Evolutionary conservation across 331 rosid genomes (phyloP).

Genomic region (Pyracantha coccinea): DNA sequence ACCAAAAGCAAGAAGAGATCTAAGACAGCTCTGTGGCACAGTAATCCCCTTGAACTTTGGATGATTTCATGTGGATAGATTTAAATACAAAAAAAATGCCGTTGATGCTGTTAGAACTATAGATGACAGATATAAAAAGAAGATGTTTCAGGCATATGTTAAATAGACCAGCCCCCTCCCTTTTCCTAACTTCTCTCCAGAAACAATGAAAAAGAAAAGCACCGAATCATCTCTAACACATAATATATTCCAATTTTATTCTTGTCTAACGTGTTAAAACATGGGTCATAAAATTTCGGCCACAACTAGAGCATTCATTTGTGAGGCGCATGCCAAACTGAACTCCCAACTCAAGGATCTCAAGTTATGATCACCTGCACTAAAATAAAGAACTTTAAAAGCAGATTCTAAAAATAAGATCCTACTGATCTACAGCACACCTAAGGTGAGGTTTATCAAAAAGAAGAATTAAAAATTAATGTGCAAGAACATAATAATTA

Average conservation of each 20-base stretch:
- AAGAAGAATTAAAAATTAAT: neutral
- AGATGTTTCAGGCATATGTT: neutral
- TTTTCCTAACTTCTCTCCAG: neutral
- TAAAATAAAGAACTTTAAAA: neutral
- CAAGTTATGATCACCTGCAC: neutral
- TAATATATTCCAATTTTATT: too few species aligned
- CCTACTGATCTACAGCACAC: neutral
- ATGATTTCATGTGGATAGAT: neutral
- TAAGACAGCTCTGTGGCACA: neutral
- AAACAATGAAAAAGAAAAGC: neutral
- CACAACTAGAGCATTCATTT: neutral
- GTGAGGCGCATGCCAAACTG: neutral
- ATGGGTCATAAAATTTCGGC: too few species aligned
- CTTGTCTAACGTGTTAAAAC: too few species aligned
- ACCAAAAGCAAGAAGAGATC: neutral
- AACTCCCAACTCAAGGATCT: neutral
- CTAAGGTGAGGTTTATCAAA: neutral
- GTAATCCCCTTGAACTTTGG: neutral
- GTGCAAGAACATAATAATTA: slow-evolving; percentile 3
- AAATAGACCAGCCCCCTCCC: neutral
- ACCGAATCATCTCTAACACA: neutral
- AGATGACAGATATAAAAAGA: too few species aligned
- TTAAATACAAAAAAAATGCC: neutral
- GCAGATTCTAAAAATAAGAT: neutral
- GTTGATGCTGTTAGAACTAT: too few species aligned